Conservation (phyloP, 495 filamentous ascomycete species). For the Penicillium taxi region DNA sequence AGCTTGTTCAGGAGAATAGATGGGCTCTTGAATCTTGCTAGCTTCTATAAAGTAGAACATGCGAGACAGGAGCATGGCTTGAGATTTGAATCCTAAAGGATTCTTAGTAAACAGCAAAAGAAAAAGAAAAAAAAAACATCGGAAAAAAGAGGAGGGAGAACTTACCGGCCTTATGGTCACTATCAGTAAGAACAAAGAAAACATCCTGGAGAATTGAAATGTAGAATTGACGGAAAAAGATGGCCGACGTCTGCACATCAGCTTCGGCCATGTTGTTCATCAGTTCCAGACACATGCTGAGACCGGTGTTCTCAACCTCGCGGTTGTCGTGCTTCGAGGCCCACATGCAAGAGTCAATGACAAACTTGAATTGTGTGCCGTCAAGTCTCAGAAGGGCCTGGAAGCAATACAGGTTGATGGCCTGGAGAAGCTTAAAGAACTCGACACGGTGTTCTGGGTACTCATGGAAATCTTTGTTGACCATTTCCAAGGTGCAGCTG, state of each 20-base stretch:
- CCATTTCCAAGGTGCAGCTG: slow-evolving; percentile 98
- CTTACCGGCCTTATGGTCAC: slow-evolving; percentile 89
- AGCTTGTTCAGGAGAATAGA: slow-evolving; percentile 77
- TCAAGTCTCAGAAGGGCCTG: slow-evolving; percentile 88
- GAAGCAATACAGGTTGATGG: slow-evolving; percentile 96
- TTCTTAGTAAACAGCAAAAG: too few species aligned
- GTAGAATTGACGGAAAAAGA: slow-evolving; percentile 97
- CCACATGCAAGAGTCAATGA: slow-evolving; percentile 99
- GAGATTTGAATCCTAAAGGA: slow-evolving; percentile 78
- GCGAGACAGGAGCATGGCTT: slow-evolving; percentile 83
- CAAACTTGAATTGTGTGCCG: slow-evolving; percentile 93
- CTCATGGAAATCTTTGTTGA: slow-evolving; percentile 99
- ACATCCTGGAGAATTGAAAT: slow-evolving; percentile 93
- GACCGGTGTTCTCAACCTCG: slow-evolving; percentile 93
- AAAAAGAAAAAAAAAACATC: too few species aligned
- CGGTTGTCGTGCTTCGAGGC: slow-evolving; percentile 99
- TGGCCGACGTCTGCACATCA: slow-evolving; percentile 72
- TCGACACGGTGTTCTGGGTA: slow-evolving; percentile 97
- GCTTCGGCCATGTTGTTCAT: slow-evolving; percentile 97
- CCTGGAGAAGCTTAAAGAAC: slow-evolving; percentile 92
- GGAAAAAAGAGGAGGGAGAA: slow-evolving; percentile 1
- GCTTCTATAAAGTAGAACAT: slow-evolving; percentile 89
- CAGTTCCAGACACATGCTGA: slow-evolving; percentile 97
- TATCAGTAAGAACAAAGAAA: slow-evolving; percentile 96
- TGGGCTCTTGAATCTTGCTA: slow-evolving; percentile 83